Conservation (phyloP, 176 grass and related monocot genomes). For the Zoysia pacifica region DNA sequence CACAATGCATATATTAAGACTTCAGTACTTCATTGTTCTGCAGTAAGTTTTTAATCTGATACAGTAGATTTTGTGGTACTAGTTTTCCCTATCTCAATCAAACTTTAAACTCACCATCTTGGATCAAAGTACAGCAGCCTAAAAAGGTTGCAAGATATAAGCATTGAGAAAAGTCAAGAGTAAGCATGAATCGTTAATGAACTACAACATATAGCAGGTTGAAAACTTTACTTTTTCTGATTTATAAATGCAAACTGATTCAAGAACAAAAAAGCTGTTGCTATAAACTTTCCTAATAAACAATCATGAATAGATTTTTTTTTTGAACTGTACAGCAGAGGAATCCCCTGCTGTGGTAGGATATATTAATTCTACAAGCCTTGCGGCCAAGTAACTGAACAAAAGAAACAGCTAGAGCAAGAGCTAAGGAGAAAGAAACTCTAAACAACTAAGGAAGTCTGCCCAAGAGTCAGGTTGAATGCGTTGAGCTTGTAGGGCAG, state of each 20-base stretch:
- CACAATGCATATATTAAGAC: not conserved
- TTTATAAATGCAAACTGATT: slow-evolving; percentile 13
- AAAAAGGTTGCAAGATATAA: slow-evolving; percentile 6
- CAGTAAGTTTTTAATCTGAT: not conserved
- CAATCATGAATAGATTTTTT: not conserved
- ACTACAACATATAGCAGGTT: slow-evolving; percentile 23
- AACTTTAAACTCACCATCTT: not conserved
- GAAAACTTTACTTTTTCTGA: not conserved
- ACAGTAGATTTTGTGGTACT: not conserved
- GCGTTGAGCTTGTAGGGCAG: too few relatives aligned
- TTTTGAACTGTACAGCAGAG: too few relatives aligned
- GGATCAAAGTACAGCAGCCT: not conserved
- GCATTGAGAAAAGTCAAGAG: not conserved
- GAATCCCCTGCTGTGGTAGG: too few relatives aligned
- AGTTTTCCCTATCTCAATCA: not conserved
- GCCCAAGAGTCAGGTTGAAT: too few relatives aligned
- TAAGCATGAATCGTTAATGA: not conserved
- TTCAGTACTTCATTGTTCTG: slow-evolving; percentile 9
- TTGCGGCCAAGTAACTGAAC: too few relatives aligned
- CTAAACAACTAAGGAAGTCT: too few relatives aligned
- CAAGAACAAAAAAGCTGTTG: not conserved
- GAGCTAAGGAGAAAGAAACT: too few relatives aligned
- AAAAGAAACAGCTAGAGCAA: too few relatives aligned
- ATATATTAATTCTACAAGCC: too few relatives aligned
- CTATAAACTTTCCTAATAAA: not conserved